Conservation (phyloP, 169 alveolate species). For the Plasmodium gonderi region DNA sequence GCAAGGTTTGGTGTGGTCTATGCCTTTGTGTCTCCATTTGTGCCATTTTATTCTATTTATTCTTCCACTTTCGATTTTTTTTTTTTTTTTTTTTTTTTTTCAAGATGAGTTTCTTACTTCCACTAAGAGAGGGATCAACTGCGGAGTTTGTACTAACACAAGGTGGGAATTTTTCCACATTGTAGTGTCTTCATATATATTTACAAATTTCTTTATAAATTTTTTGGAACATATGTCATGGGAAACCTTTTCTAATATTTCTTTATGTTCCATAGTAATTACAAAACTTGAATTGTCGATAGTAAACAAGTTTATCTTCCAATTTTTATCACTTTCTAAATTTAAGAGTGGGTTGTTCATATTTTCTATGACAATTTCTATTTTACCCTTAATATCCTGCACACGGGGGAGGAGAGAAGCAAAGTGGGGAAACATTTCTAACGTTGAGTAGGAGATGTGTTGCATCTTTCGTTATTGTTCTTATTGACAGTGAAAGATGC, state of each 20-base stretch:
- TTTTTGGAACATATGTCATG: conserved; percentile 56
- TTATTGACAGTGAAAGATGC: too few species aligned
- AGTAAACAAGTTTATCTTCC: conserved; percentile 14
- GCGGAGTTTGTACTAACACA: conserved; percentile 4
- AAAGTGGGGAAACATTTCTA: not conserved
- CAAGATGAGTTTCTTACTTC: not conserved
- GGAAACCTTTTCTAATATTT: conserved; percentile 44
- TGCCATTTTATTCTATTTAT: too few species aligned
- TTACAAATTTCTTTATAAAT: conserved; percentile 14
- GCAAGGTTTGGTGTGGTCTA: not conserved
- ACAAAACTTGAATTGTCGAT: not conserved
- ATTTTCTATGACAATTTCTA: conserved; percentile 6
- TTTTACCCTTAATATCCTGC: not conserved
- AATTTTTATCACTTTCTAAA: conserved; percentile 30
- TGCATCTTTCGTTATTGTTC: too few species aligned
- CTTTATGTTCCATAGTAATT: conserved; percentile 16
- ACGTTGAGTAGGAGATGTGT: not conserved
- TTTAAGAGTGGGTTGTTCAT: conserved; percentile 18
- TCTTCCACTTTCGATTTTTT: too few species aligned
- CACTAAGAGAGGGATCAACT: conserved; percentile 4
- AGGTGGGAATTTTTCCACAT: conserved; percentile 49
- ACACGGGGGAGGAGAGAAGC: not conserved
- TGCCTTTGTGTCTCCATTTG: too few species aligned
- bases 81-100: not conserved
- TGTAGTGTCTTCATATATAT: conserved; percentile 1